These are phyloP conservation scores for Backusella circina DNA, from an alignment of 192 early-diverging fungal species.

Conservation along the genomic window DNA sequence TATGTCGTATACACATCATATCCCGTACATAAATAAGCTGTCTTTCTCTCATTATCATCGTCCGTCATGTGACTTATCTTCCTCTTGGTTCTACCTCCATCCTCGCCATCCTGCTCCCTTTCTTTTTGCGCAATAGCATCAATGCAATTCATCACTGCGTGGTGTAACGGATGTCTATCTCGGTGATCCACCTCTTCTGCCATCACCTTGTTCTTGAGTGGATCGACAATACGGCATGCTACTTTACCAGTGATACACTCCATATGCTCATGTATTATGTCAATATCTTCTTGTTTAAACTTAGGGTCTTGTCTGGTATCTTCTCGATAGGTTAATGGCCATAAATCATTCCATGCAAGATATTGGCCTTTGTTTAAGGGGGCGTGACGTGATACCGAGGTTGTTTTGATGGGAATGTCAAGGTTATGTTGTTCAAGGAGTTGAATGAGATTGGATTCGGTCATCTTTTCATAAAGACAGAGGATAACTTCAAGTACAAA, in stretches of 20 bases:
- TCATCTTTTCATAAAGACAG: constrained; percentile 29
- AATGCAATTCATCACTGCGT: constrained; percentile 82
- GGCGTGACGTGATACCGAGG: constrained; percentile 55
- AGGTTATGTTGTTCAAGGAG: constrained; percentile 28
- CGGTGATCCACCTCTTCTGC: constrained; percentile 50
- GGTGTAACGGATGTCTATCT: constrained; percentile 63
- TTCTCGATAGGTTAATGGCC: constrained; percentile 81
- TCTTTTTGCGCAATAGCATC: constrained; percentile 59
- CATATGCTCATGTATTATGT: constrained; percentile 39
- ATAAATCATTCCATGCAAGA: constrained; percentile 71
- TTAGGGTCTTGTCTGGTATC: constrained; percentile 42
- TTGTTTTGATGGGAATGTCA: constrained; percentile 21
- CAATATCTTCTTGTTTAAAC: constrained; percentile 38
- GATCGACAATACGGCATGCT: constrained; percentile 53
- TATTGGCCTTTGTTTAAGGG: constrained; percentile 70
- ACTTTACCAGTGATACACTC: constrained; percentile 19
- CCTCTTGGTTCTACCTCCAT: constrained; percentile 12
- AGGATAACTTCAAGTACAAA: constrained; percentile 34
- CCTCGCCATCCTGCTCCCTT: constrained; percentile 5
- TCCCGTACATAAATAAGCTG: constrained; percentile 76
- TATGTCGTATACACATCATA: constrained; percentile 77
- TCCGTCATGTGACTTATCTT: constrained; percentile 17
- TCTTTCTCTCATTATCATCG: neutral
- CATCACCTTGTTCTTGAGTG: constrained; percentile 42
- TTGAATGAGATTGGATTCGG: constrained; percentile 15